phyloP scores from a whole-genome alignment of 768 basidiomycete species.

The Trichaptum fuscoviolaceum region DNA sequence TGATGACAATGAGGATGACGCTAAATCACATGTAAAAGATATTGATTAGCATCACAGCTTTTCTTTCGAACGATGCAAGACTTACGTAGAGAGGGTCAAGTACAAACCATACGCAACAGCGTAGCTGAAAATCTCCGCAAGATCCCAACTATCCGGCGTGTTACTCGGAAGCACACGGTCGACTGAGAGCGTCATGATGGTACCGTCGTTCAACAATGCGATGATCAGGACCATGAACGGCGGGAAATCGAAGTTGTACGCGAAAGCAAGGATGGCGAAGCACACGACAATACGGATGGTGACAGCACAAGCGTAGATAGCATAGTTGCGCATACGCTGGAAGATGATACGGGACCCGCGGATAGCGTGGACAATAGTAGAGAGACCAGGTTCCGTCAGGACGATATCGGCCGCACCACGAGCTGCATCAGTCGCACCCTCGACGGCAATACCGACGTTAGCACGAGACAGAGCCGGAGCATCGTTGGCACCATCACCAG shows the following conservation, averaged over 20 bases:
- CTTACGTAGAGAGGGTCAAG: conserved; percentile 86
- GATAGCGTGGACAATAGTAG: conserved; percentile 98
- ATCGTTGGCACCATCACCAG: conserved; percentile 99
- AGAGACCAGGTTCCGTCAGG: conserved; percentile 95
- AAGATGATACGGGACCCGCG: conserved; percentile 98
- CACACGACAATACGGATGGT: conserved; percentile 99
- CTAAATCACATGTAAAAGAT: conserved; percentile 30
- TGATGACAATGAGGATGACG: conserved; percentile 73
- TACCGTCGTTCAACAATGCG: conserved; percentile 94
- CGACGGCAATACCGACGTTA: conserved; percentile 99
- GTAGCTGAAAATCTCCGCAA: conserved; percentile 93
- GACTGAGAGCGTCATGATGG: conserved; percentile 96
- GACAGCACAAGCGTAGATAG: conserved; percentile 92
- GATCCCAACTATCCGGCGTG: conserved; percentile 93
- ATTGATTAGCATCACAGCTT: neutral
- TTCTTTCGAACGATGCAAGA: conserved; percentile 10
- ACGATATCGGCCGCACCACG: conserved; percentile 99
- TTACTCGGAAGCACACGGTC: conserved; percentile 93
- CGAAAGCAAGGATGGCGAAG: conserved; percentile 92
- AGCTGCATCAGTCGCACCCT: conserved; percentile 98
- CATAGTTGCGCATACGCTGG: conserved; percentile 99
- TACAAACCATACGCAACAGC: conserved; percentile 95
- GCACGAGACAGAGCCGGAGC: conserved; percentile 96
- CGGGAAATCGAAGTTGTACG: conserved; percentile 97
- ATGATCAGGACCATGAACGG: conserved; percentile 99